Base-by-base conservation (phyloP, 73 alveolate species). In the Tetrahymena elliotti region DNA sequence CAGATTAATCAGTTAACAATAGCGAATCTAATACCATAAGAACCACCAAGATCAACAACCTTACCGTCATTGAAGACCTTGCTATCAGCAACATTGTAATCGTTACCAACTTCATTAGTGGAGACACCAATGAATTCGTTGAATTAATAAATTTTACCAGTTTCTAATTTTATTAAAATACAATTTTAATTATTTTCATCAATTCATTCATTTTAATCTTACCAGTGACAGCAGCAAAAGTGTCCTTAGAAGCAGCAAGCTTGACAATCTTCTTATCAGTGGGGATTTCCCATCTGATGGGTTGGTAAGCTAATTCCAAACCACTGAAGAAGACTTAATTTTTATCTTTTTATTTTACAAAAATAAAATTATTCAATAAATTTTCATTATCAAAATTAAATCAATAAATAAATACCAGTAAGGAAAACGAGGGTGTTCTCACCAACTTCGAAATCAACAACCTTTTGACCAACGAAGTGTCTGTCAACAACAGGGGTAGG, bases 351-450 rank as follows among this genome's bases (percentile, higher is more conserved):
- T 18, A 22, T 27, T 68, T 68, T 16, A n/a, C 16, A 27, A 0
- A 16, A 27, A 27, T n/a, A 68, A 68, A 68, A 68, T 18, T 4
- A 24, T 2, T 68, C n/a, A 16, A 18, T 18, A 68, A 18, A 68
- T n/a, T n/a, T n/a, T n/a, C n/a, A n/a, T n/a, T n/a, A n/a, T n/a
- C n/a, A n/a, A n/a, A n/a, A n/a, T n/a, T n/a, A n/a, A n/a, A n/a
- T n/a, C 16, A 24, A 8, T 18, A 6, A 1, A 5, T 68, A 0
- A 68, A 3, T 68, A 68, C 88, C 88, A 68, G 88, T 68, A 68
- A 68, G 88, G 88, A 68, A 68, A 31, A 68, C 88, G 88, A 68
- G 88, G 88, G 88, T 68, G 88, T 68, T 68, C 88, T 68, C 88
- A 68, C 88, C 88, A 68, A 68, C 88, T 68, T 68, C 88, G 36